Evolutionary conservation across 2,329 filamentous ascomycete species (phyloP).

Genomic region (Fusarium sp.): DNA sequence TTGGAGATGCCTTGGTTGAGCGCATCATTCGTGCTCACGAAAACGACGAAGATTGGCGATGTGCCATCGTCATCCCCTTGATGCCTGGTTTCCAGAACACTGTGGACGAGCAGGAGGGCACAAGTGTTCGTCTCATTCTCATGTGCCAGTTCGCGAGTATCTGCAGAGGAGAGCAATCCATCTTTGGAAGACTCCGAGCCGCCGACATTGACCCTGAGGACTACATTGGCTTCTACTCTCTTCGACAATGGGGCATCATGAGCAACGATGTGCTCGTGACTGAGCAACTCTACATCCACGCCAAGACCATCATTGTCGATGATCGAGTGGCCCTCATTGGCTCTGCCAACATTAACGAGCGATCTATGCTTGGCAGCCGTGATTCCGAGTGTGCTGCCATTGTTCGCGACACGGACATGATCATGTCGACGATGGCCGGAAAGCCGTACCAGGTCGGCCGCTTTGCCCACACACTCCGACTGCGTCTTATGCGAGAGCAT

Average conservation of each 20-base stretch:
- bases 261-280: conserved; percentile 87
- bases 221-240: conserved; percentile 94
- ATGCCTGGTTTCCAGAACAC: conserved; percentile 99
- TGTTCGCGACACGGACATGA: conserved; percentile 92
- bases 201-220: conserved; percentile 91
- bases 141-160: conserved; percentile 98
- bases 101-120: conserved; percentile 92
- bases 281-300: conserved; percentile 97
- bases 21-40: conserved; percentile 87
- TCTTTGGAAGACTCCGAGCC: conserved; percentile 86
- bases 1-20: conserved; percentile 93
- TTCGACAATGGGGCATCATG: conserved; percentile 93
- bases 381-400: conserved; percentile 94
- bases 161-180: conserved; percentile 89
- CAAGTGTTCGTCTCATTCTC: conserved; percentile 94
- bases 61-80: conserved; percentile 88
- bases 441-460: conserved; percentile 89
- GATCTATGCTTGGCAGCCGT: conserved; percentile 90
- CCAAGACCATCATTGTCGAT: conserved; percentile 96
- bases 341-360: conserved; percentile 98
- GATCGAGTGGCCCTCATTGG: conserved; percentile 94
- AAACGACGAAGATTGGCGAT: conserved; percentile 90
- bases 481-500: conserved; percentile 96
- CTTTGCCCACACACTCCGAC: conserved; percentile 91
- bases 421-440: conserved; percentile 91